Evolutionary conservation across 805 yeast genomes (phyloP).

Genomic region (Tetrapisispora taiwanensis): DNA sequence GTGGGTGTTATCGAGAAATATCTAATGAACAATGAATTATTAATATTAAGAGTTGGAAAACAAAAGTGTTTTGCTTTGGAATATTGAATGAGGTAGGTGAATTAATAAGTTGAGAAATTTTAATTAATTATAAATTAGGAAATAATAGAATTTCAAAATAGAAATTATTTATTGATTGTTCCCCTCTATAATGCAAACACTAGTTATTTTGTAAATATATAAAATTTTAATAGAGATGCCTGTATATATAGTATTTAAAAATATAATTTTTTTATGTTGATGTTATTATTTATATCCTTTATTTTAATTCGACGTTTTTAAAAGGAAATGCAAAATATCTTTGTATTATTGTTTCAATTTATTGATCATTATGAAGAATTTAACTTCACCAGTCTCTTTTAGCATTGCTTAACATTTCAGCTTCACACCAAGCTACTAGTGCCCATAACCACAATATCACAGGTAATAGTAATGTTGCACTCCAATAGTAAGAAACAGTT

Average conservation of each 20-base stretch:
- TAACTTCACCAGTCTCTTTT: conserved; percentile 8
- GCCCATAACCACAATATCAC: conserved; percentile 27
- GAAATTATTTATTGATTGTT: background rate
- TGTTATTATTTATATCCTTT: background rate
- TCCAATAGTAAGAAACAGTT: conserved; percentile 20
- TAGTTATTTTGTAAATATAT: background rate
- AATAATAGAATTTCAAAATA: too few species aligned
- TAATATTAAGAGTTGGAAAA: conserved; percentile 65
- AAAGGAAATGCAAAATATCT: too few species aligned
- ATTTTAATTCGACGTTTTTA: too few species aligned
- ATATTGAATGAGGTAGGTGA: background rate
- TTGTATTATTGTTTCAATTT: too few species aligned
- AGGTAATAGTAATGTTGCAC: conserved; percentile 21
- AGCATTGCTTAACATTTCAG: conserved; percentile 25
- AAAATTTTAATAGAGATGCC: background rate
- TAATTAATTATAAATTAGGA: too few species aligned
- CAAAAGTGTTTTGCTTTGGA: conserved; percentile 45
- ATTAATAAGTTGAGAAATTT: background rate
- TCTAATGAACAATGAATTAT: conserved; percentile 46
- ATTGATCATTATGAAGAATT: too few species aligned
- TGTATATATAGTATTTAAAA: background rate
- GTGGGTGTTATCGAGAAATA: conserved; percentile 37
- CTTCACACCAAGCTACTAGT: conserved; percentile 27
- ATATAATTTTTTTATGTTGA: background rate
- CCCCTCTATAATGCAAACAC: background rate